phyloP scores from a whole-genome alignment of 768 basidiomycete genomes.

The Coprinellus aureogranulatus region DNA sequence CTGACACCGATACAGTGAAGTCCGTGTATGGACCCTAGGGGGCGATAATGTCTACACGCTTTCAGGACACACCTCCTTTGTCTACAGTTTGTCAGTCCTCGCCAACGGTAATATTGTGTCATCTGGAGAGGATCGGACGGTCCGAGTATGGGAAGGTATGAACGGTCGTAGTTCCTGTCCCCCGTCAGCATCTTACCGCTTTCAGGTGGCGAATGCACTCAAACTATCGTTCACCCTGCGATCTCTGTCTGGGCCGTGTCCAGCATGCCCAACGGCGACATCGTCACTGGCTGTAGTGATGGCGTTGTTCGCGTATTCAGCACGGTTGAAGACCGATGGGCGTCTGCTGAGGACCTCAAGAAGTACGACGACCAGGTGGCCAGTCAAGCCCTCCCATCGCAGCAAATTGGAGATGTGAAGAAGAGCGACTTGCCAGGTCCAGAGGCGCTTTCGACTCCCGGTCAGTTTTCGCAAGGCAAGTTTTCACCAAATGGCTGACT shows the following conservation, averaged over 20 bases:
- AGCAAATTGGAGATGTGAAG: slow-evolving; percentile 91
- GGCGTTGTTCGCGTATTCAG: slow-evolving; percentile 86
- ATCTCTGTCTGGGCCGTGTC: slow-evolving; percentile 97
- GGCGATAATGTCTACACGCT: slow-evolving; percentile 75
- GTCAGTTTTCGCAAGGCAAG: slow-evolving; percentile 35
- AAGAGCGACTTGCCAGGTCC: slow-evolving; percentile 83
- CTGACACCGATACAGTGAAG: no score
- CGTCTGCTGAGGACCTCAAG: slow-evolving; percentile 59
- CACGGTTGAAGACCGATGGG: slow-evolving; percentile 68
- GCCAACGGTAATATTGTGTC: slow-evolving; percentile 82
- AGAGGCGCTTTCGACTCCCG: slow-evolving; percentile 75
- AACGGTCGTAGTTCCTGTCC: background rate
- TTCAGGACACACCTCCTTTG: slow-evolving; percentile 96
- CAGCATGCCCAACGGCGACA: slow-evolving; percentile 84
- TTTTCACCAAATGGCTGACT: slow-evolving; percentile 2
- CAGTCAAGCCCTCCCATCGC: slow-evolving; percentile 74
- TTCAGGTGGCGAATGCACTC: slow-evolving; percentile 81
- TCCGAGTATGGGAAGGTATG: slow-evolving; percentile 84
- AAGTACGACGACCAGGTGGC: slow-evolving; percentile 75
- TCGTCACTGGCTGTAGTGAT: slow-evolving; percentile 90
- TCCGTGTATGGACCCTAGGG: slow-evolving; percentile 87
- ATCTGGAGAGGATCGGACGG: slow-evolving; percentile 91
- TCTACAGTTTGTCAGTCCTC: slow-evolving; percentile 84
- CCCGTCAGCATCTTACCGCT: background rate
- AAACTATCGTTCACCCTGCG: slow-evolving; percentile 89